These are phyloP conservation scores for Carex pumila DNA, from an alignment of 176 grass and related monocot species.

Conservation along the genomic window DNA sequence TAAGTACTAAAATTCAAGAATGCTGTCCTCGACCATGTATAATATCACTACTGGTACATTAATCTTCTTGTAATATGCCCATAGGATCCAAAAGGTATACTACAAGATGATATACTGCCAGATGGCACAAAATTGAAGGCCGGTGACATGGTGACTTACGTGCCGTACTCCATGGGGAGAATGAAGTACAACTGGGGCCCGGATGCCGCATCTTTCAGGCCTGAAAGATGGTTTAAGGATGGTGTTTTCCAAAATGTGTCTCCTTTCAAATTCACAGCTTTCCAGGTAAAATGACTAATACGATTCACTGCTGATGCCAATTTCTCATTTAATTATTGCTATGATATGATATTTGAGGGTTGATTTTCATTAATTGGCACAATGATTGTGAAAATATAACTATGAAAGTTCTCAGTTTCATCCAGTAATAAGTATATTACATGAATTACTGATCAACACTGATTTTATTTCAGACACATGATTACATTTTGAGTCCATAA, in stretches of 20 bases:
- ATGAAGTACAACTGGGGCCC: constrained; percentile 98
- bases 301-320: background rate
- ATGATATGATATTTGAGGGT: background rate
- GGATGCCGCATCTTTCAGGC: constrained; percentile 55
- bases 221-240: constrained; percentile 77
- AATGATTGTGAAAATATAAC: background rate
- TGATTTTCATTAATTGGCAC: background rate
- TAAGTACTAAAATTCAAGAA: background rate
- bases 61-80: background rate
- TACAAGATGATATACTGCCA: constrained; percentile 81
- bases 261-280: constrained; percentile 98
- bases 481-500: background rate
- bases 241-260: constrained; percentile 63
- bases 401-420: background rate
- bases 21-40: background rate
- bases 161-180: constrained; percentile 87
- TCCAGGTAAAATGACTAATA: constrained; percentile 36
- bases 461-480: background rate
- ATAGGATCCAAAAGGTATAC: constrained; percentile 86
- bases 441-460: background rate
- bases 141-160: constrained; percentile 89
- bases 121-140: constrained; percentile 80
- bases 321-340: background rate
- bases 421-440: background rate
- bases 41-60: background rate